These are phyloP conservation scores for Boeremia lycopersici DNA, from an alignment of 2,329 filamentous ascomycete species.

Conservation along the genomic window DNA sequence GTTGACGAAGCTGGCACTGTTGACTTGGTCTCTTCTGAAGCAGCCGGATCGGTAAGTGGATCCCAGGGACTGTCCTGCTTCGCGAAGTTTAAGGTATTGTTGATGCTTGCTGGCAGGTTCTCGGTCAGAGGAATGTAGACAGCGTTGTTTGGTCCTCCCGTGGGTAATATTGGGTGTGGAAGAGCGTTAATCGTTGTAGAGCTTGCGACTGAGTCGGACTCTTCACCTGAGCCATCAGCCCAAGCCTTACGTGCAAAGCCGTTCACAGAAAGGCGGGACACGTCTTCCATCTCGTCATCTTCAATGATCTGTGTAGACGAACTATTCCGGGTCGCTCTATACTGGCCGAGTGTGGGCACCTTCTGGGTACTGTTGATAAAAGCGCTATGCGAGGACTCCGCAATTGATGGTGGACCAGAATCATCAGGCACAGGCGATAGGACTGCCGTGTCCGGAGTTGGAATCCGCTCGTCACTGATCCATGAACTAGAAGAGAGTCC, in stretches of 20 bases:
- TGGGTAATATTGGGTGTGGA: background rate
- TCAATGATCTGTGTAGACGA: slow-evolving; percentile 18
- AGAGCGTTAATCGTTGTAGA: slow-evolving; percentile 31
- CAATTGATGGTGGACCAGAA: slow-evolving; percentile 22
- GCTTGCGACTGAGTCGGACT: slow-evolving; percentile 33
- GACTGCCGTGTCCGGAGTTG: slow-evolving; percentile 25
- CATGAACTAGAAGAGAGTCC: slow-evolving; percentile 28
- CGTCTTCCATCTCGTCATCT: slow-evolving; percentile 35
- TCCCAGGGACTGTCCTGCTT: slow-evolving; percentile 21
- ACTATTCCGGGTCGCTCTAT: slow-evolving; percentile 10
- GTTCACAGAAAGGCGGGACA: slow-evolving; percentile 16
- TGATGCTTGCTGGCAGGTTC: background rate
- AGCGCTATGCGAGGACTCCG: slow-evolving; percentile 46
- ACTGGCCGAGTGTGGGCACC: slow-evolving; percentile 41
- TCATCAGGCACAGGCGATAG: slow-evolving; percentile 8
- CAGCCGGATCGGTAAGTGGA: background rate
- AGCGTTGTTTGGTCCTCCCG: background rate
- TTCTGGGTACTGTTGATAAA: slow-evolving; percentile 53
- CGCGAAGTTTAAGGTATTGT: slow-evolving; percentile 21
- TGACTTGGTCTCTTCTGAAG: background rate
- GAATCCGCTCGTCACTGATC: slow-evolving; percentile 21
- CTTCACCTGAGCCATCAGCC: slow-evolving; percentile 49
- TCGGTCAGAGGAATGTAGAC: background rate
- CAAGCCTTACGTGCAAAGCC: slow-evolving; percentile 27
- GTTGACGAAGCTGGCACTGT: background rate